Evolutionary conservation across 108 stramenopile genomes (phyloP).

Genomic region (Mediolabrus comicus): DNA sequence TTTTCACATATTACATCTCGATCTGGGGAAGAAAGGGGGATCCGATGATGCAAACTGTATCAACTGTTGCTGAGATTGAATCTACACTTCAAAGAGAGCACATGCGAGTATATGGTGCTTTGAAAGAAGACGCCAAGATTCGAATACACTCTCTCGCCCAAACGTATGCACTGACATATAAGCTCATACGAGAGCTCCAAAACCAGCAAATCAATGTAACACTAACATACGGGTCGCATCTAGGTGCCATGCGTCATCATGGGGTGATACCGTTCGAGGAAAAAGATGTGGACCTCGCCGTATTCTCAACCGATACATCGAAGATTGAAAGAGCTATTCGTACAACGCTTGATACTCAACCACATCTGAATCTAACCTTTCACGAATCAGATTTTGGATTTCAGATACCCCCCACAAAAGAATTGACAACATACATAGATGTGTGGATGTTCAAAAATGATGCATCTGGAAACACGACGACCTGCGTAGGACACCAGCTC

Average conservation of each 20-base stretch:
- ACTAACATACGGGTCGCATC: not conserved
- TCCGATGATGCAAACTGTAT: not conserved
- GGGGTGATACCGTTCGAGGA: not conserved
- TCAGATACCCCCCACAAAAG: not conserved
- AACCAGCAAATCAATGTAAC: not conserved
- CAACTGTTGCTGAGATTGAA: conserved; percentile 1
- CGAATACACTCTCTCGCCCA: not conserved
- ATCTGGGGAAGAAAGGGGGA: not conserved
- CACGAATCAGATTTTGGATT: not conserved
- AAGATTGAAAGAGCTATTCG: not conserved
- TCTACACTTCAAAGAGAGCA: not conserved
- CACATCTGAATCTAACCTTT: not conserved
- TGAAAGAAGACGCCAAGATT: not conserved
- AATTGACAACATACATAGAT: not conserved
- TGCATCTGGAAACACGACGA: not conserved
- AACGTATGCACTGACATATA: not conserved
- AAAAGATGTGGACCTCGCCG: not conserved
- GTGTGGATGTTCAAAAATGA: not conserved
- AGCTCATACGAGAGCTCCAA: not conserved
- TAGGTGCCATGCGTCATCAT: not conserved
- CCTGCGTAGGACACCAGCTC: not conserved
- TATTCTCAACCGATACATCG: not conserved
- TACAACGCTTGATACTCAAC: not conserved
- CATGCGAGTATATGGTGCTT: not conserved
- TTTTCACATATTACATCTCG: not conserved